A percentile compares a stretch with the other conserved stretches of the same genome.
phyloP scores from a whole-genome alignment of 169 alveolate species.

The Besnoitia besnoiti region DNA sequence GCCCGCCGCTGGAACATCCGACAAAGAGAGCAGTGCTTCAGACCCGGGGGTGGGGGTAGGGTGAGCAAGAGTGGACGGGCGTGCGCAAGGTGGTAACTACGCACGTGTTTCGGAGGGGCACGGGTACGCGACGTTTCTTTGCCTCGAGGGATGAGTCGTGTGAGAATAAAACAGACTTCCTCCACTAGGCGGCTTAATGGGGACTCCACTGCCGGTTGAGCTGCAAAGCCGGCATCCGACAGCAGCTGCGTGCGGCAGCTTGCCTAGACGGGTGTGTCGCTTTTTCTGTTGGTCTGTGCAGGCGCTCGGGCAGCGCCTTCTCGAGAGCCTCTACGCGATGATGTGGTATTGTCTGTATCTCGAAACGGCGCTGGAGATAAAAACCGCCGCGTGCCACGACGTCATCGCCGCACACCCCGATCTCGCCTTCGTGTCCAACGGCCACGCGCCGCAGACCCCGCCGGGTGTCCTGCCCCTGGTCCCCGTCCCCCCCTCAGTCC shows the following conservation, averaged over 20 bases:
- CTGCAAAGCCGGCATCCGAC: too few species aligned
- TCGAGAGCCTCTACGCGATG: slow-evolving; percentile 18
- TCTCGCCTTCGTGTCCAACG: neutral
- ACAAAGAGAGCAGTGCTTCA: neutral
- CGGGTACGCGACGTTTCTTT: too few species aligned
- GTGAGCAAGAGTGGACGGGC: too few species aligned
- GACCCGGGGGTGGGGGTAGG: too few species aligned
- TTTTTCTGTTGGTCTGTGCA: neutral
- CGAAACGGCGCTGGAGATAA: neutral
- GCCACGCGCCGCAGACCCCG: neutral
- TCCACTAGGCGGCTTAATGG: too few species aligned
- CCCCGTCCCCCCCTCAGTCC: neutral
- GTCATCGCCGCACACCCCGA: neutral
- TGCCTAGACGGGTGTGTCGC: too few species aligned
- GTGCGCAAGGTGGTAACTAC: too few species aligned
- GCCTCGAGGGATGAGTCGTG: too few species aligned
- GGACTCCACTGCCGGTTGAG: too few species aligned
- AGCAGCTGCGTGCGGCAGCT: too few species aligned
- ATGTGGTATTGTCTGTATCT: slow-evolving; percentile 50
- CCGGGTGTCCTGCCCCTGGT: slow-evolving; percentile 17
- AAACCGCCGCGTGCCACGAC: neutral
- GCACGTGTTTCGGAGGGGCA: too few species aligned
- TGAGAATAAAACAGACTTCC: too few species aligned
- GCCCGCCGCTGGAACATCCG: neutral
- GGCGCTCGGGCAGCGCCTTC: slow-evolving; percentile 10